Evolutionary conservation across 106 monocot species (phyloP).

Genomic region (Dioscorea dumetorum): DNA sequence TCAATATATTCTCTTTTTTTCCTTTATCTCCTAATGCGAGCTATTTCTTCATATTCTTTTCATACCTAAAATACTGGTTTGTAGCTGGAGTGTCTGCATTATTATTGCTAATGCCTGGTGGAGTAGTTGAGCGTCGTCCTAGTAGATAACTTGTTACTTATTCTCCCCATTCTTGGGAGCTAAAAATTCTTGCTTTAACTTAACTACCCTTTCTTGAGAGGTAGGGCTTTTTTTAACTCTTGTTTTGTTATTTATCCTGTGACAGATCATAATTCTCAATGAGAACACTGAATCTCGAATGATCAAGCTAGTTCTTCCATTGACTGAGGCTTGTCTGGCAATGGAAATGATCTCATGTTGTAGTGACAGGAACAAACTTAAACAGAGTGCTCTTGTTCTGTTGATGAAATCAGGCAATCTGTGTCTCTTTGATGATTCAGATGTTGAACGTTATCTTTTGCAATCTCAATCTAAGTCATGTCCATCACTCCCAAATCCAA

Average conservation of each 20-base stretch:
- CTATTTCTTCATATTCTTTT: too few species aligned
- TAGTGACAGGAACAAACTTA: slow-evolving; percentile 38
- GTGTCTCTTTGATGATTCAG: slow-evolving; percentile 59
- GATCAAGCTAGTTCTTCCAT: slow-evolving; percentile 64
- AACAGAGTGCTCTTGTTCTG: slow-evolving; percentile 54
- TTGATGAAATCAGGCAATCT: slow-evolving; percentile 66
- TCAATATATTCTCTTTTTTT: too few species aligned
- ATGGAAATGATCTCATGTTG: slow-evolving; percentile 54
- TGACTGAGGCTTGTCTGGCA: slow-evolving; percentile 68
- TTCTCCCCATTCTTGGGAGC: too few species aligned
- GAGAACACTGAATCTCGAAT: slow-evolving; percentile 68
- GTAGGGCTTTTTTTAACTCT: too few species aligned
- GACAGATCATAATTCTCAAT: slow-evolving; percentile 67
- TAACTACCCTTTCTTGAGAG: too few species aligned
- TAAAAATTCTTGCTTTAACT: too few species aligned
- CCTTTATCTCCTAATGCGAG: too few species aligned
- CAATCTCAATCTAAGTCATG: slow-evolving; percentile 52
- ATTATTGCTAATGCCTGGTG: too few species aligned
- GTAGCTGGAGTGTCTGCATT: too few species aligned
- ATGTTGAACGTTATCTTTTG: slow-evolving; percentile 62
- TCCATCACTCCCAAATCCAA: slow-evolving; percentile 41
- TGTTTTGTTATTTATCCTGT: neutral
- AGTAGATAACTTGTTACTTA: too few species aligned
- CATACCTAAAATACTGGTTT: too few species aligned
- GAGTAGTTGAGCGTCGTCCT: too few species aligned